Conservation (phyloP, 352 stramenopile genomes). For the Pythium rishiriense region DNA sequence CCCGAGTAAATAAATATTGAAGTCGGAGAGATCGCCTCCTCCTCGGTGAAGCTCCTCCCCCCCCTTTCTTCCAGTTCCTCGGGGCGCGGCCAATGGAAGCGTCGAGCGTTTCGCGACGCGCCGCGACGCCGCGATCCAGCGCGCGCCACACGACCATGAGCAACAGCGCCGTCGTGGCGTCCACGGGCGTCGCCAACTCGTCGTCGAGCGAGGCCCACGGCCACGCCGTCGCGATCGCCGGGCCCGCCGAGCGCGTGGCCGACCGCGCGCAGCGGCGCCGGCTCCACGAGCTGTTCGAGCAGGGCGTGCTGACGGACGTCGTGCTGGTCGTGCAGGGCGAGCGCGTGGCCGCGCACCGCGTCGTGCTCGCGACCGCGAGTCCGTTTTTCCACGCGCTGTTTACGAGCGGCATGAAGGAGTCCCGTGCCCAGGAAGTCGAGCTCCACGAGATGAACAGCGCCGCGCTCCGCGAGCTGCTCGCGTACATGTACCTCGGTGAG, state of each 20-base stretch:
- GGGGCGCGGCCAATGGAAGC: constrained; percentile 3
- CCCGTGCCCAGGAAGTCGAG: constrained; percentile 38
- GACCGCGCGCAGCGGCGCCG: constrained; percentile 38
- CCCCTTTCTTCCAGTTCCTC: not conserved
- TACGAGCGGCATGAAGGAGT: constrained; percentile 75
- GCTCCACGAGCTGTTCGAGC: constrained; percentile 50
- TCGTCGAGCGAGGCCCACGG: constrained; percentile 1
- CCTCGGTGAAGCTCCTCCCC: not conserved
- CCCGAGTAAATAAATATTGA: constrained; percentile 25
- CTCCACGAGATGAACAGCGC: constrained; percentile 47
- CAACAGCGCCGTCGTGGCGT: constrained; percentile 27
- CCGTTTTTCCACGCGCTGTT: constrained; percentile 79
- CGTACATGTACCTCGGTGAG: constrained; percentile 74
- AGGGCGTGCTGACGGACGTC: constrained; percentile 60
- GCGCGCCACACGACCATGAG: constrained; percentile 19
- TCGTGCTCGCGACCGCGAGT: constrained; percentile 61
- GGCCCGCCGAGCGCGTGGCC: not conserved
- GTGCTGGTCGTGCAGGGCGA: constrained; percentile 53
- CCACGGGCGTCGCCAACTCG: constrained; percentile 8
- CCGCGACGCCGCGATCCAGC: not conserved
- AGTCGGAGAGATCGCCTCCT: constrained; percentile 9
- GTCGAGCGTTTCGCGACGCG: constrained; percentile 13
- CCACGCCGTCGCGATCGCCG: not conserved
- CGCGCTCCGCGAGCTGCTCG: constrained; percentile 51
- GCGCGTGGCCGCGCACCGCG: constrained; percentile 52